Percentiles rank a stretch among this genome's conserved stretches.
Evolutionary conservation across 345 rosid species (phyloP).

Genomic region (Raphanus sativus): DNA sequence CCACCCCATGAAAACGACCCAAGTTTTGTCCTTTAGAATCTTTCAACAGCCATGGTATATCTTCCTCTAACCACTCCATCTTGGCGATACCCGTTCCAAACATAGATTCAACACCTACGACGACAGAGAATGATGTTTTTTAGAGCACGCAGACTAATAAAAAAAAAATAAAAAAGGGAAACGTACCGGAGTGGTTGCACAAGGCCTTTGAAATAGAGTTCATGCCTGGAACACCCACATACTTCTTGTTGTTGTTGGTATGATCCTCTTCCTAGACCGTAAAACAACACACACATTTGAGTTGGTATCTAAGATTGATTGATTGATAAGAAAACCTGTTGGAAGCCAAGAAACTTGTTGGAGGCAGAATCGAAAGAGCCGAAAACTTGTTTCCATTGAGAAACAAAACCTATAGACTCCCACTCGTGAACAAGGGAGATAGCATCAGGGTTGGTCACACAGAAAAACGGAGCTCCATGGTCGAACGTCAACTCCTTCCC

Average conservation of each 20-base stretch:
- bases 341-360: conserved; percentile 47
- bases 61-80: conserved; percentile 67
- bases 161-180: not conserved
- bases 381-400: conserved; percentile 69
- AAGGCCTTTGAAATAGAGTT: conserved; percentile 70
- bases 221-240: conserved; percentile 85
- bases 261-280: conserved; percentile 47
- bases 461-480: conserved; percentile 84
- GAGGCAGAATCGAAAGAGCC: conserved; percentile 58
- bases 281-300: too few species aligned
- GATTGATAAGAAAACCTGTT: conserved; percentile 45
- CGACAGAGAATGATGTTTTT: not conserved
- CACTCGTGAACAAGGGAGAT: conserved; percentile 61
- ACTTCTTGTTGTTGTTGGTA: conserved; percentile 49
- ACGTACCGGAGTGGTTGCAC: conserved; percentile 60
- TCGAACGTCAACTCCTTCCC: conserved; percentile 74
- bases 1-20: conserved; percentile 65
- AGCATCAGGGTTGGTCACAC: conserved; percentile 48
- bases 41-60: conserved; percentile 58
- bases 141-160: not conserved
- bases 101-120: conserved; percentile 65
- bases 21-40: conserved; percentile 59
- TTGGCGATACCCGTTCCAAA: conserved; percentile 62
- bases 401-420: conserved; percentile 68
- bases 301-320: too few species aligned